Percentiles rank a stretch among this genome's conserved stretches.
These are phyloP conservation scores for Fusarium paranaense DNA, from an alignment of 2,329 filamentous ascomycete genomes.

Conservation along the genomic window DNA sequence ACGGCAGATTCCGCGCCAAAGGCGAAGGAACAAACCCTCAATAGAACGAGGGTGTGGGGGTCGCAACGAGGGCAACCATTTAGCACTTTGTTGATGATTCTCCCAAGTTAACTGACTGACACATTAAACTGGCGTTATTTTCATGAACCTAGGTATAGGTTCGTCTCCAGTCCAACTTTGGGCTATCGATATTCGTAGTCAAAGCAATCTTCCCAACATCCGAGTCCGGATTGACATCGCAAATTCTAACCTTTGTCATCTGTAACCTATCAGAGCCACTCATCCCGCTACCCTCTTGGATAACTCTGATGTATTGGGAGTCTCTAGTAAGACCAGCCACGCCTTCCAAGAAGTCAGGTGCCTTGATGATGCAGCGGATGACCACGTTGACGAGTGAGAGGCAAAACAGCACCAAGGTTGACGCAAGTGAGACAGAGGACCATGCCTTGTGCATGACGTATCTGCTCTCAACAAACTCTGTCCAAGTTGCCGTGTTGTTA, in stretches of 20 bases:
- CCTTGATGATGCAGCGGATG: neutral
- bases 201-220: constrained; percentile 6
- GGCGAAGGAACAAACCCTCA: neutral
- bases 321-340: constrained; percentile 9
- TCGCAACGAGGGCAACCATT: neutral
- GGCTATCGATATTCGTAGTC: neutral
- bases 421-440: neutral
- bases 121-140: neutral
- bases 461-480: neutral
- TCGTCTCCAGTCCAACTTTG: neutral
- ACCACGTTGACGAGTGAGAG: neutral
- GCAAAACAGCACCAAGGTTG: neutral
- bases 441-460: constrained; percentile 7
- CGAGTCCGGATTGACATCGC: constrained; percentile 3
- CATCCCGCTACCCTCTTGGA: constrained; percentile 5
- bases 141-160: neutral
- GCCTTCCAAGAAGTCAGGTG: constrained; percentile 16
- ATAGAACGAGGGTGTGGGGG: neutral
- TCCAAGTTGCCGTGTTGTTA: constrained; percentile 3
- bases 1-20: accelerated
- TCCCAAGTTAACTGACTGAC: neutral
- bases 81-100: neutral
- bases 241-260: neutral
- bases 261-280: constrained; percentile 3
- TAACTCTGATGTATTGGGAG: neutral